Conservation (phyloP, 2,329 filamentous ascomycete genomes). For the Hyphodiscus sp. region DNA sequence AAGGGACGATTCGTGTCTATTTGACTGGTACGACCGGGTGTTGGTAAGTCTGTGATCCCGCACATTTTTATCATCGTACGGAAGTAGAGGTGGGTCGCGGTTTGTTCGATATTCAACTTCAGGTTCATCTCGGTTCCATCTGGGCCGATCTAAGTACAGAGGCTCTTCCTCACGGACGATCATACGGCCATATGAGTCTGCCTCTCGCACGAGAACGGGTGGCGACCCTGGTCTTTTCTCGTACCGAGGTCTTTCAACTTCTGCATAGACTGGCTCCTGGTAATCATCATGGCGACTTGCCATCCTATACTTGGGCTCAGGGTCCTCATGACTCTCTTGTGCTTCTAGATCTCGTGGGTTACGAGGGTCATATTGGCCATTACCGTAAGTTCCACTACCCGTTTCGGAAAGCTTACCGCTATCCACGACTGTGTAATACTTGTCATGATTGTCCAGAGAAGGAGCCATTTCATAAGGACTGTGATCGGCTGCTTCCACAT, state of each 20-base stretch:
- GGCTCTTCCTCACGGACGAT: conserved; percentile 16
- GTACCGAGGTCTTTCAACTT: conserved; percentile 4
- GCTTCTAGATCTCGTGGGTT: conserved; percentile 18
- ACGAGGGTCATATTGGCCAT: conserved; percentile 22
- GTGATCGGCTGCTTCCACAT: conserved; percentile 6
- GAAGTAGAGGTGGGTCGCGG: conserved; percentile 12
- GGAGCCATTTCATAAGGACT: conserved; percentile 16
- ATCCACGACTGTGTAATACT: conserved; percentile 22
- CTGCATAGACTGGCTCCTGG: conserved; percentile 8
- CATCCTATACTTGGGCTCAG: conserved; percentile 5
- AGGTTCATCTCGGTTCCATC: conserved; percentile 17
- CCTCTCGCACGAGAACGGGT: conserved; percentile 4
- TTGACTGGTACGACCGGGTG: conserved; percentile 11
- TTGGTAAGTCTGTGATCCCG: conserved; percentile 15
- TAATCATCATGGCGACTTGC: conserved; percentile 7
- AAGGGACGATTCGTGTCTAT: conserved; percentile 8
- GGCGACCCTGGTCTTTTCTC: conserved; percentile 12
- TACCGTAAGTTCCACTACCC: conserved; percentile 13
- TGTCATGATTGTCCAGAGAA: conserved; percentile 27
- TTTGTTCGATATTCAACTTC: conserved; percentile 15
- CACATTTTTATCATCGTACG: conserved; percentile 15
- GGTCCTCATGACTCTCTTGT: not conserved
- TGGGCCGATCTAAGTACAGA: conserved; percentile 11
- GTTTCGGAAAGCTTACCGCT: conserved; percentile 8
- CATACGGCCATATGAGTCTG: conserved; percentile 13